A percentile compares a stretch with the other conserved stretches of the same genome.
Conservation (phyloP, 2,329 filamentous ascomycete genomes). For the Aspergillus cejpii region DNA sequence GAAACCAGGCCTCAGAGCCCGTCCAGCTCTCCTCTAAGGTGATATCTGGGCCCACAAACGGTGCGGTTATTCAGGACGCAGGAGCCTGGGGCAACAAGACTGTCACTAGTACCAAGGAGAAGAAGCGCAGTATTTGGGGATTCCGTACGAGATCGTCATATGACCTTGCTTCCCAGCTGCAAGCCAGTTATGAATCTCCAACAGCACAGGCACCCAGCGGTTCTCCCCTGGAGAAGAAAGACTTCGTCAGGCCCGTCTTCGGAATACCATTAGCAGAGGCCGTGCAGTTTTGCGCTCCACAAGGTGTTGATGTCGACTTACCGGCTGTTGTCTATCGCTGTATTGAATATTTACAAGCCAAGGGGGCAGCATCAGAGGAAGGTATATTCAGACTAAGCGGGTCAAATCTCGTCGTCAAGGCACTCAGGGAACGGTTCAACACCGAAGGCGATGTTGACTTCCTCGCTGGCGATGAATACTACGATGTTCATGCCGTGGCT, state of each 20-base stretch:
- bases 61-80: conserved; percentile 72
- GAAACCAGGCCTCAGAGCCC: conserved; percentile 25
- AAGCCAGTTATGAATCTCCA: conserved; percentile 27
- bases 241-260: conserved; percentile 66
- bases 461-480: conserved; percentile 68
- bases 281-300: conserved; percentile 69
- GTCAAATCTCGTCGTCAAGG: conserved; percentile 92
- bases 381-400: conserved; percentile 95
- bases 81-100: conserved; percentile 79
- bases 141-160: conserved; percentile 64
- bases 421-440: conserved; percentile 87
- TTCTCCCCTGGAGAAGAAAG: conserved; percentile 43
- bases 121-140: conserved; percentile 66
- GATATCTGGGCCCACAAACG: conserved; percentile 85
- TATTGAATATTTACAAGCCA: conserved; percentile 81
- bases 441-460: conserved; percentile 85
- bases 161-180: conserved; percentile 47
- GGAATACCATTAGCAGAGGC: conserved; percentile 80
- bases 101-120: conserved; percentile 62
- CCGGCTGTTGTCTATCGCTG: conserved; percentile 93
- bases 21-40: conserved; percentile 35
- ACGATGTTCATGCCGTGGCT: conserved; percentile 93
- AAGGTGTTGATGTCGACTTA: conserved; percentile 64
- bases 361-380: conserved; percentile 76
- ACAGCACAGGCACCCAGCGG: conserved; percentile 49